Evolutionary conservation across 345 rosid genomes (phyloP).

Genomic region (Heritiera littoralis): DNA sequence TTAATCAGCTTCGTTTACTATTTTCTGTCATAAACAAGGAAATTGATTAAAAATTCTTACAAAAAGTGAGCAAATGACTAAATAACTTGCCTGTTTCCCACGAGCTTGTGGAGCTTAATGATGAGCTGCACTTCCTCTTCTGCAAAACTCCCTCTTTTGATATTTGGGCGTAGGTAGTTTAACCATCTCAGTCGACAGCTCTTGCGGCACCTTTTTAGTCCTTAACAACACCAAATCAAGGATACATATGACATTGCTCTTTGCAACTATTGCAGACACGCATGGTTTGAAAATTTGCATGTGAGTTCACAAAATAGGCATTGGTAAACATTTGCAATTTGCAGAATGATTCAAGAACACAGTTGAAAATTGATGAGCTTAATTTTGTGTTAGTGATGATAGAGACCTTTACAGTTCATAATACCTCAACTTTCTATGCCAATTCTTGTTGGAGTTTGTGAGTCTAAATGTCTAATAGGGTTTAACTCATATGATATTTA

Average conservation of each 20-base stretch:
- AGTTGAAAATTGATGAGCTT: not conserved
- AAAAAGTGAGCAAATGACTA: not conserved
- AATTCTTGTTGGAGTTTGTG: too few species aligned
- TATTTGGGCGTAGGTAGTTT: conserved; percentile 48
- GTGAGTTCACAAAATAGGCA: not conserved
- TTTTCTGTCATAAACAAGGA: not conserved
- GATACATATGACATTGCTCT: not conserved
- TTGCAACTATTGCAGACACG: not conserved
- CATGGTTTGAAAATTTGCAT: not conserved
- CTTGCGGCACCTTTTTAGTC: conserved; percentile 47
- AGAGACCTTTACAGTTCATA: too few species aligned
- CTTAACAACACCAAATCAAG: conserved; percentile 21
- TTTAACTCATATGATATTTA: too few species aligned
- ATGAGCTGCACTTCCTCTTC: conserved; percentile 45
- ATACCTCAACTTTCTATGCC: too few species aligned
- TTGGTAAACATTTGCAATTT: not conserved
- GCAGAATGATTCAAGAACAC: not conserved
- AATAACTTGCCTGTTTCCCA: conserved; percentile 39
- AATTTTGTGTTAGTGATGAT: not conserved
- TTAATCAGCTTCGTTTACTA: too few species aligned
- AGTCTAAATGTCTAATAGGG: too few species aligned
- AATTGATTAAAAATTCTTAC: too few species aligned
- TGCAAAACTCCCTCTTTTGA: conserved; percentile 43
- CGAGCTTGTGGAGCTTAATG: conserved; percentile 40
- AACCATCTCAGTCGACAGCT: conserved; percentile 50